Base-by-base conservation (phyloP, 2,329 filamentous ascomycete genomes). In the Trichoderma atroviride region DNA sequence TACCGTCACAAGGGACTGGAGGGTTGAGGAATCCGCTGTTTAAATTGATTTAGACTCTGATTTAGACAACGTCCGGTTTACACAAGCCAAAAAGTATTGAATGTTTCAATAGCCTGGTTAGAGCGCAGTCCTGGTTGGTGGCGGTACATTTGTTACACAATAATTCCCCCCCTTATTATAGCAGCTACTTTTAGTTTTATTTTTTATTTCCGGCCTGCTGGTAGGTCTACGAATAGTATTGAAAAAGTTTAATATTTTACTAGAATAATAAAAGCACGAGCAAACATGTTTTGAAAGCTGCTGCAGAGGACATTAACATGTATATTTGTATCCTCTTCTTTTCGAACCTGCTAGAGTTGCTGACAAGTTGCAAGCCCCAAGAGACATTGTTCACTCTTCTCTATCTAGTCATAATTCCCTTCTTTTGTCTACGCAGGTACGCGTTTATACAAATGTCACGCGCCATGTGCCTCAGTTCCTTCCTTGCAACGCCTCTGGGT, bases 401-500 rank as follows among this genome's bases (percentile, higher is more conserved):
- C 10, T 24, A 50, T 24, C 4, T 6, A 13, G n/a, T 10, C 22
- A 1, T 1, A 3, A 6, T 13, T 2, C n/a, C 4, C 1, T 52
- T 27, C 14, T 4, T 43, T 33, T 14, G 22, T 2, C 13, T n/a
- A 2, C 33, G 33, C 16, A 61, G n/a, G 16, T 47, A 19, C 13
- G 11, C 16, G 1, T 1, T 4, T 11, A 2, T 27, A 5, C 2
- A 2, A 0, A 35, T 33, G 0, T 47, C 31, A 1, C 13, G 33
- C 31, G 52, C 2, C n/a, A 6, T 27, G 0, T 24, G 14, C 4
- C 16, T 55, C 37, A 63, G 11, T 37, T 40, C 22, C 35, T 37
- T 24, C 37, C 60, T 5, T 53, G 5, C 33, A 24, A 9, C 9
- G 22, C 50, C 4, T 11, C 31, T 1, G 22, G 22, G 0, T 33